Evolutionary conservation across 2,329 filamentous ascomycete species (phyloP).

Genomic region (Xylaria sp.): DNA sequence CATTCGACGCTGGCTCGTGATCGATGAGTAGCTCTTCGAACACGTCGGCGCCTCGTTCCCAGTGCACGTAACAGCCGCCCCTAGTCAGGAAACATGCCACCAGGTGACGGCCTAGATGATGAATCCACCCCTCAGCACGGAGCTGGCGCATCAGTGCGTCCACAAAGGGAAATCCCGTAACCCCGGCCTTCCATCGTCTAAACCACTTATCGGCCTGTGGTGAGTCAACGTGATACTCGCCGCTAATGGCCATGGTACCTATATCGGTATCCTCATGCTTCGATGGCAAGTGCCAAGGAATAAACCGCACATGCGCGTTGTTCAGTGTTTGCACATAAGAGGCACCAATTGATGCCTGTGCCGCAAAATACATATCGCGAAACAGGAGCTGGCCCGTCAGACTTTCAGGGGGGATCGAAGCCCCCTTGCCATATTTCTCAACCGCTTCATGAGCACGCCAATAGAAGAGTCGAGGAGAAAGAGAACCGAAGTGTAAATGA

Average conservation of each 20-base stretch:
- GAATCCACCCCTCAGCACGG: slow-evolving; percentile 78
- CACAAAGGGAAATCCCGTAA: slow-evolving; percentile 83
- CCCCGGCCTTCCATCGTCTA: slow-evolving; percentile 73
- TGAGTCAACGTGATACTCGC: slow-evolving; percentile 72
- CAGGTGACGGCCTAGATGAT: slow-evolving; percentile 81
- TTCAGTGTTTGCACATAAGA: slow-evolving; percentile 72
- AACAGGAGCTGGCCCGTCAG: slow-evolving; percentile 80
- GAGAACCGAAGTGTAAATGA: slow-evolving; percentile 78
- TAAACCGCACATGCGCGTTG: slow-evolving; percentile 76
- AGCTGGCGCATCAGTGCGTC: slow-evolving; percentile 84
- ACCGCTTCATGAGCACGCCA: slow-evolving; percentile 75
- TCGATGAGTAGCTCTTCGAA: slow-evolving; percentile 82
- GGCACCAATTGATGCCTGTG: slow-evolving; percentile 75
- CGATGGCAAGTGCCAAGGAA: slow-evolving; percentile 81
- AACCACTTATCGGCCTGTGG: slow-evolving; percentile 73
- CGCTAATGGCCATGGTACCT: slow-evolving; percentile 62
- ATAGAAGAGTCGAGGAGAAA: slow-evolving; percentile 78
- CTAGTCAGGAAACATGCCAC: slow-evolving; percentile 84
- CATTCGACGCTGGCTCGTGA: slow-evolving; percentile 78
- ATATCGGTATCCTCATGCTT: slow-evolving; percentile 56
- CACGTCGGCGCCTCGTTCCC: slow-evolving; percentile 82
- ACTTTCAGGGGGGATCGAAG: slow-evolving; percentile 73
- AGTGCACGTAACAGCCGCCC: slow-evolving; percentile 81
- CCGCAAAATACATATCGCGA: slow-evolving; percentile 85
- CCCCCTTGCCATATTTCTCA: slow-evolving; percentile 64